These are phyloP conservation scores for Calonectria hawksworthii DNA, from an alignment of 2,329 filamentous ascomycete genomes.

Conservation along the genomic window DNA sequence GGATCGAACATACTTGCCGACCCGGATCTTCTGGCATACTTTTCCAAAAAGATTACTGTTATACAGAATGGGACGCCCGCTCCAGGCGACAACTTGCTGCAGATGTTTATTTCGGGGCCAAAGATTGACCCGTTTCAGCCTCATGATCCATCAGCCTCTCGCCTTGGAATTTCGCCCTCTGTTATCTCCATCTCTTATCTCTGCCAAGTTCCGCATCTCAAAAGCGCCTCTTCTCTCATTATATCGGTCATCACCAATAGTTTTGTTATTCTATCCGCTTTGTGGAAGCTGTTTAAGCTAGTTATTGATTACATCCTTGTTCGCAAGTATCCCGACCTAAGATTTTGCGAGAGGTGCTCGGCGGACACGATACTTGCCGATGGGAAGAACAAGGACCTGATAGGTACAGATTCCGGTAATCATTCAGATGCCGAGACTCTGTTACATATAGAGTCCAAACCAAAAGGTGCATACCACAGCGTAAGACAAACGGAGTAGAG, in stretches of 20 bases:
- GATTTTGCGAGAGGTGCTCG: background rate
- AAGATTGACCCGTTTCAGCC: background rate
- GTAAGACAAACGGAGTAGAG: background rate
- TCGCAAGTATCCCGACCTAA: background rate
- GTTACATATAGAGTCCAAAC: background rate
- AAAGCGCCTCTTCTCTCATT: background rate
- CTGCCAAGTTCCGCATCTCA: conserved; percentile 18
- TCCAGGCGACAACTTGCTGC: background rate
- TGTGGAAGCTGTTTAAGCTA: conserved; percentile 9
- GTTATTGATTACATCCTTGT: background rate
- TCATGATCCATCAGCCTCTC: background rate
- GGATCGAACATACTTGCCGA: conserved; percentile 2
- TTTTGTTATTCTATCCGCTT: background rate
- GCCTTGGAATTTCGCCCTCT: background rate
- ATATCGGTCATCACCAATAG: background rate
- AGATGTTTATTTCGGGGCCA: background rate
- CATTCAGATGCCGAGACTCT: background rate
- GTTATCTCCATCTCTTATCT: conserved; percentile 6
- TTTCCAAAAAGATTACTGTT: background rate
- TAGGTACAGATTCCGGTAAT: background rate
- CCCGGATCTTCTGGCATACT: background rate
- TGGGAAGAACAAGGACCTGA: background rate
- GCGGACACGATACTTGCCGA: background rate
- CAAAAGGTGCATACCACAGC: background rate
- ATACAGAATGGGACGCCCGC: background rate